Evolutionary conservation across 2,329 filamentous ascomycete species (phyloP).

Genomic region (Neoscytalidium dimidiatum): DNA sequence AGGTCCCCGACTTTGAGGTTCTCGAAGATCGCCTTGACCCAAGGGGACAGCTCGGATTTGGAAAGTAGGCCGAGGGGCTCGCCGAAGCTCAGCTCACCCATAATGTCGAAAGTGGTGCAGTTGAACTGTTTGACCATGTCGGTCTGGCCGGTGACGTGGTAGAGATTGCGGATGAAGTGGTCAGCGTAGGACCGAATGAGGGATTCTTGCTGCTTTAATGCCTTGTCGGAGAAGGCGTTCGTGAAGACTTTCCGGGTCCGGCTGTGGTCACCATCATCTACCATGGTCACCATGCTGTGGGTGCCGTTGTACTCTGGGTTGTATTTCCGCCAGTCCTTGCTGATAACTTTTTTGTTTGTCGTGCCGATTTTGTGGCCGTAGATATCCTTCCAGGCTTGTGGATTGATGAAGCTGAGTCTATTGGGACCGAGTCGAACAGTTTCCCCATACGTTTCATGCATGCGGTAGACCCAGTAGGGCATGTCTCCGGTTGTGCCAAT

Average conservation of each 20-base stretch:
- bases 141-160: slow-evolving; percentile 11
- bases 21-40: slow-evolving; percentile 34
- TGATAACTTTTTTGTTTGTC: slow-evolving; percentile 20
- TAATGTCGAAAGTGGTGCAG: slow-evolving; percentile 34
- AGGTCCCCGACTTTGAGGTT: slow-evolving; percentile 21
- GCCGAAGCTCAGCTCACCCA: slow-evolving; percentile 35
- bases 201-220: slow-evolving; percentile 31
- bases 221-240: slow-evolving; percentile 34
- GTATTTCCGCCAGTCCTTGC: slow-evolving; percentile 26
- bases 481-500: background rate
- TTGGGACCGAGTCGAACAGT: slow-evolving; percentile 11
- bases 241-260: slow-evolving; percentile 23
- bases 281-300: slow-evolving; percentile 32
- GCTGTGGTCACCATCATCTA: slow-evolving; percentile 20
- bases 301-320: slow-evolving; percentile 32
- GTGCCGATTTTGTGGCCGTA: slow-evolving; percentile 14
- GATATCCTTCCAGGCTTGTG: slow-evolving; percentile 21
- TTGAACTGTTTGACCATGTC: slow-evolving; percentile 8
- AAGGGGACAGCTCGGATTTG: slow-evolving; percentile 31
- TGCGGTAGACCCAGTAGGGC: background rate
- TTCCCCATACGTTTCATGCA: slow-evolving; percentile 16
- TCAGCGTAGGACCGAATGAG: slow-evolving; percentile 36
- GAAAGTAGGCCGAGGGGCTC: slow-evolving; percentile 34
- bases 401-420: slow-evolving; percentile 3
- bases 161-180: slow-evolving; percentile 26